Evolutionary conservation across 2,329 filamentous ascomycete genomes (phyloP).

Genomic region (Cadophora sp.): DNA sequence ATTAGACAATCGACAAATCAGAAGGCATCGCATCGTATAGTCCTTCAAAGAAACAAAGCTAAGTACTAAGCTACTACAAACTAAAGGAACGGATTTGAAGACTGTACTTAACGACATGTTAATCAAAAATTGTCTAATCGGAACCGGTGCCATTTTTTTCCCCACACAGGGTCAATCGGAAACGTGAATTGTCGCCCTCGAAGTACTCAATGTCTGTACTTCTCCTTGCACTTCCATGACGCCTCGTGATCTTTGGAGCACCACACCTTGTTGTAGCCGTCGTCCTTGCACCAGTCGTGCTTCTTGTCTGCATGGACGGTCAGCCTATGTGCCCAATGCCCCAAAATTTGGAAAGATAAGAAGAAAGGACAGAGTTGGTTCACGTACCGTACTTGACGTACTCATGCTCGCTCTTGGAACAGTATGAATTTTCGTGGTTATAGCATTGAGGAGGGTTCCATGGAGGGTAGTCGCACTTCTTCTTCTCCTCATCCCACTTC

Average conservation of each 20-base stretch:
- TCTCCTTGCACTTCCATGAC: neutral
- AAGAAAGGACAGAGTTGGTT: neutral
- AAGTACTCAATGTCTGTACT: neutral
- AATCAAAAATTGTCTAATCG: neutral
- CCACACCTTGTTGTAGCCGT: neutral
- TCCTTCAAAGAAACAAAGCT: too few species aligned
- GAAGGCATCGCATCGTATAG: too few species aligned
- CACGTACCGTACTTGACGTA: neutral
- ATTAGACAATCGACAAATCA: too few species aligned
- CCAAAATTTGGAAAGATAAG: neutral
- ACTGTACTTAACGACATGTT: too few species aligned
- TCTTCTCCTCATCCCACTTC: neutral
- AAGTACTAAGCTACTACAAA: too few species aligned
- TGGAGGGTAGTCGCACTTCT: neutral
- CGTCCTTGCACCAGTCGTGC: neutral
- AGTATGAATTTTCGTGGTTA: neutral
- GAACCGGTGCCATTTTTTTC: neutral
- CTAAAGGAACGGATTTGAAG: too few species aligned
- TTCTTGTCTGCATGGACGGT: neutral
- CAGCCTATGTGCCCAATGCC: neutral
- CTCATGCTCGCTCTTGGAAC: neutral
- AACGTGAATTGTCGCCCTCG: neutral
- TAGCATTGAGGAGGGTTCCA: neutral
- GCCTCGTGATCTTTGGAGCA: neutral
- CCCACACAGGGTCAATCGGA: neutral